Base-by-base conservation (phyloP, 805 yeast species). In the Lipomyces mesembrius region DNA sequence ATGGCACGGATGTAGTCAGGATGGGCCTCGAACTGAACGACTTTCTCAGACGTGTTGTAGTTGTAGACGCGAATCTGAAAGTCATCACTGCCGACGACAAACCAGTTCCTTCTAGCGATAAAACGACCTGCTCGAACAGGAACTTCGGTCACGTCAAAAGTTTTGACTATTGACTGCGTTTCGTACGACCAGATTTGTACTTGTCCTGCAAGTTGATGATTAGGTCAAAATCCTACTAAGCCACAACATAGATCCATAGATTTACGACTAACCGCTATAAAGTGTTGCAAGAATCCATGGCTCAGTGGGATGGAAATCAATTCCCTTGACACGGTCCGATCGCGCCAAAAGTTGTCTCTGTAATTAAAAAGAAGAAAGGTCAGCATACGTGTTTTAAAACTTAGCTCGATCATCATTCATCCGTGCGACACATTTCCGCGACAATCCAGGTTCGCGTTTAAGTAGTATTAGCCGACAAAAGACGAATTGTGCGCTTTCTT, bases 91-190 rank as follows among this genome's bases (percentile, higher is more conserved):
- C 99, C 99, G 53, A 92, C 92, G 66, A 93, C 89, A 75, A 96
- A 86, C 99, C 99, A 95, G 80, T 92, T 93, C 82, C 94, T 95
- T 75, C 98, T 87, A 25, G 98, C 95, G 76, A 95, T 88, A 75
- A 95, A 95, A 73, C 88, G 88, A 75, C 98, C 98, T 12, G 98
- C 90, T 78, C 99, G 89, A 6, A 94, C 94, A 2, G 99, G 99
- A 68, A 93, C 87, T 74, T 92, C 93, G n/a, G 97, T 89, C 63
- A 93, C 97, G 77, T 93, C 97, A 72, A 95, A 88, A 17, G 96
- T 85, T 81, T 92, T 91, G 72, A 95, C 94, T 57, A 90, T 61
- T 1, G 69, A 20, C 11, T 85, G 86, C 56, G 98, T 91, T 75
- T 92, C 97, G 74, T 91, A 92, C 63, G 96, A 90, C 97, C 97